phyloP scores from a whole-genome alignment of 1,284 basidiomycete species.

The Leccinum pachyderme region DNA sequence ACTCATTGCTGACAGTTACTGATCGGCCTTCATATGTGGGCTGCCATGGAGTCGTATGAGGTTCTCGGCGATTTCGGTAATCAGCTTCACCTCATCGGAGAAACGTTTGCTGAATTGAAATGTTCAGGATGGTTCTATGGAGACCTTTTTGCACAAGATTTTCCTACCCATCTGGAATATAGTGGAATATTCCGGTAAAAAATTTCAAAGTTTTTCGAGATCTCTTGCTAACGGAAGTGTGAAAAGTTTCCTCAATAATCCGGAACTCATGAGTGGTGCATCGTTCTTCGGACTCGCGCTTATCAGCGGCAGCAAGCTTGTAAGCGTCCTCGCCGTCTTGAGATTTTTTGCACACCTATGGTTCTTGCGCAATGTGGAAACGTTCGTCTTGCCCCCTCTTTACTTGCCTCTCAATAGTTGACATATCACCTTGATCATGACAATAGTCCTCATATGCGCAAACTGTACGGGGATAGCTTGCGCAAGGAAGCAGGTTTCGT shows the following conservation, averaged over 20 bases:
- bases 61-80: constrained; percentile 89
- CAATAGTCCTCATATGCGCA: constrained; percentile 91
- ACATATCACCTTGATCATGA: neutral
- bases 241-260: constrained; percentile 69
- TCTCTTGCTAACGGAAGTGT: constrained; percentile 2
- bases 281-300: constrained; percentile 93
- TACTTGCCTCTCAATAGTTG: neutral
- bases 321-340: constrained; percentile 81
- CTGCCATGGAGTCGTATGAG: constrained; percentile 85
- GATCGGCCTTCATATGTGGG: constrained; percentile 89
- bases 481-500: constrained; percentile 95
- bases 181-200: constrained; percentile 90
- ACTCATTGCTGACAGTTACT: constrained; percentile 55
- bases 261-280: constrained; percentile 93
- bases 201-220: neutral
- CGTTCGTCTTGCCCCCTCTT: constrained; percentile 50
- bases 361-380: constrained; percentile 87
- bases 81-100: constrained; percentile 12
- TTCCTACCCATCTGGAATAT: constrained; percentile 88
- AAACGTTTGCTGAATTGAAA: constrained; percentile 6
- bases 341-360: constrained; percentile 87
- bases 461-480: constrained; percentile 89
- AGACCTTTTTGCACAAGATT: constrained; percentile 96
- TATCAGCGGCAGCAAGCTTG: constrained; percentile 87
- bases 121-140: constrained; percentile 90